Conservation (phyloP, 805 yeast species). For the Saccharomycodes ludwigii region DNA sequence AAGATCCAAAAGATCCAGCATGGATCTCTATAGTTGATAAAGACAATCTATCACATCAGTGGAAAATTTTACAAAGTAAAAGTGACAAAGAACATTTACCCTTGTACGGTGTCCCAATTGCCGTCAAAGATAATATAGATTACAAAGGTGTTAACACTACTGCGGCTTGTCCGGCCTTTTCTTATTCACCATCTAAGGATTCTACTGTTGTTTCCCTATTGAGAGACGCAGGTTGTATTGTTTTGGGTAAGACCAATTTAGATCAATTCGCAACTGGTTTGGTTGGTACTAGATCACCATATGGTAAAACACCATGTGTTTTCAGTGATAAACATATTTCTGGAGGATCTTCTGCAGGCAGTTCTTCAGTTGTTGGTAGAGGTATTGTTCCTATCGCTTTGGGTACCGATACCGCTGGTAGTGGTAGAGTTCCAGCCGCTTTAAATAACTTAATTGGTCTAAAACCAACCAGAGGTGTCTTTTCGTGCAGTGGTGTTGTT, state of each 20-base stretch:
- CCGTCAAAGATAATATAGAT: conserved; percentile 91
- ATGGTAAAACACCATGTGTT: conserved; percentile 77
- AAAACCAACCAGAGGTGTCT: conserved; percentile 83
- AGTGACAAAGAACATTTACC: conserved; percentile 43
- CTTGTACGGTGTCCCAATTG: conserved; percentile 89
- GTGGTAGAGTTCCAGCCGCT: conserved; percentile 96
- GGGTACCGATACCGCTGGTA: conserved; percentile 97
- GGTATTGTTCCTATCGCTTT: conserved; percentile 82
- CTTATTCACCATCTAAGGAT: conserved; percentile 56
- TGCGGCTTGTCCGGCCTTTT: conserved; percentile 87
- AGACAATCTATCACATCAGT: conserved; percentile 60
- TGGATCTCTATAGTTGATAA: conserved; percentile 75
- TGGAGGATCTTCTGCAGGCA: conserved; percentile 95
- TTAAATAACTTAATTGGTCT: conserved; percentile 84
- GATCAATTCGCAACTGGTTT: conserved; percentile 98
- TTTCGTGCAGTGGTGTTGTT: conserved; percentile 84
- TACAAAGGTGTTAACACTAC: conserved; percentile 75
- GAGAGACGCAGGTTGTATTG: conserved; percentile 82
- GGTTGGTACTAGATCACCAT: conserved; percentile 91
- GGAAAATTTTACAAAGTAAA: conserved; percentile 60
- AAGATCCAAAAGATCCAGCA: conserved; percentile 59
- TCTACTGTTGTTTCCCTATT: conserved; percentile 65
- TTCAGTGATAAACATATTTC: conserved; percentile 68
- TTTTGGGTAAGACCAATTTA: conserved; percentile 86
- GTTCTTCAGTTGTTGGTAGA: conserved; percentile 82